Base-by-base conservation (phyloP, 2,329 filamentous ascomycete species). In the Botrytis aclada region DNA sequence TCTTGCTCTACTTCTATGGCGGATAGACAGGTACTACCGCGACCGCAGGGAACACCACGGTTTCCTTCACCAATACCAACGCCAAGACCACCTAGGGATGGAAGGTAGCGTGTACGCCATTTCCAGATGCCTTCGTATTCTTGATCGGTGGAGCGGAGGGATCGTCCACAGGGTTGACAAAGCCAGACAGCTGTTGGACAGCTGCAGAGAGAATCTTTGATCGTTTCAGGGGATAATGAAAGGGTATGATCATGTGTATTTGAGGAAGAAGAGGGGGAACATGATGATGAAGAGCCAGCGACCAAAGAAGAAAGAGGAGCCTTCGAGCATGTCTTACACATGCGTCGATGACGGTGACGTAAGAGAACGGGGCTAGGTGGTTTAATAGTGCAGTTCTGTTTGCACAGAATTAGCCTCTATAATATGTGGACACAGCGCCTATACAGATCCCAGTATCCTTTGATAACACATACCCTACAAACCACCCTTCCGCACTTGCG, bases 1-100 rank as follows among this genome's bases (percentile, higher is more conserved):
- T 98, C 94, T 70, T 95, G 90, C 81, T 96, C 93, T 45, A 93
- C 90, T 77, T 93, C 90, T 74, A 89, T 87, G 9, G 92, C 91
- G 0, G 89, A 92, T n/a, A 94, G 87, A 82, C 95, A 98, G 51
- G 85, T 81, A n/a, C 84, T 84, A 58, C 90, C 91, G n/a, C 93
- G 89, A 0, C 94, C 95, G 80, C 95, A 98, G 75, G 93, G 90
- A 22, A 98, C 94, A 43, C 94, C 95, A 77, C 95, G 91, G 78
- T 94, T 91, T 45, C 94, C 94, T 77, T 97, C 93, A 61, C 94
- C 94, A 43, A 97, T 93, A 8, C 95, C 95, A 0, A 93, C 95
- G 37, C 94, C 94, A 0, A 97, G 86, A 3, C 93, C 93, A 32
- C 90, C 90, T 4, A 95, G 92, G 0, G 93, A 90, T 76, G 93